A percentile compares a stretch with the other conserved stretches of the same genome.
Evolutionary conservation across 106 monocot species (phyloP).

Genomic region (Platanthera guangdongensis): DNA sequence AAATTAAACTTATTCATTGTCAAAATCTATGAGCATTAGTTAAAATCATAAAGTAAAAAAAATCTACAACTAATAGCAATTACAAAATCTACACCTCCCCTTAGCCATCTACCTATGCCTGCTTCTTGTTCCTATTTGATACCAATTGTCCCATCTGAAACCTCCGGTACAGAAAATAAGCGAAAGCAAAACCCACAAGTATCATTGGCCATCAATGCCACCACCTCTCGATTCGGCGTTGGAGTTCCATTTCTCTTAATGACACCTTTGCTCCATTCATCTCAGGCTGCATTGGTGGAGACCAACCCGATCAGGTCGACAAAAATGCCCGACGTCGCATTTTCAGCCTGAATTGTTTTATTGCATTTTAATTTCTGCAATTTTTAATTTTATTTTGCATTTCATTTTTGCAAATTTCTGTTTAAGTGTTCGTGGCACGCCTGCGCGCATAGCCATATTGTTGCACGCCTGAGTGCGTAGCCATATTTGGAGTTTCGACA

Average conservation of each 20-base stretch:
- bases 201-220: constrained; percentile 49
- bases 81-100: not conserved
- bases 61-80: not conserved
- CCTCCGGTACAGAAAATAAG: constrained; percentile 76
- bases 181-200: constrained; percentile 52
- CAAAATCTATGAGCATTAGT: not conserved
- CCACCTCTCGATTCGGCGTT: not conserved
- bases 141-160: constrained; percentile 81
- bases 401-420: too few relatives aligned
- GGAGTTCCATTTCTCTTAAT: not conserved
- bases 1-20: not conserved
- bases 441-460: too few relatives aligned
- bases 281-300: constrained; percentile 41
- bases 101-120: constrained; percentile 9
- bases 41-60: not conserved
- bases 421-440: too few relatives aligned
- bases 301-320: too few relatives aligned
- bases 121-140: constrained; percentile 66
- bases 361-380: too few relatives aligned
- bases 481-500: too few relatives aligned
- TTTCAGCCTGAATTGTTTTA: too few relatives aligned
- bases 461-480: too few relatives aligned
- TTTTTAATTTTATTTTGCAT: too few relatives aligned
- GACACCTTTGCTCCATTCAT: constrained; percentile 44
- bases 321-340: too few relatives aligned